These are phyloP conservation scores for Penicillium angulare DNA, from an alignment of 495 filamentous ascomycete species.

Conservation along the genomic window DNA sequence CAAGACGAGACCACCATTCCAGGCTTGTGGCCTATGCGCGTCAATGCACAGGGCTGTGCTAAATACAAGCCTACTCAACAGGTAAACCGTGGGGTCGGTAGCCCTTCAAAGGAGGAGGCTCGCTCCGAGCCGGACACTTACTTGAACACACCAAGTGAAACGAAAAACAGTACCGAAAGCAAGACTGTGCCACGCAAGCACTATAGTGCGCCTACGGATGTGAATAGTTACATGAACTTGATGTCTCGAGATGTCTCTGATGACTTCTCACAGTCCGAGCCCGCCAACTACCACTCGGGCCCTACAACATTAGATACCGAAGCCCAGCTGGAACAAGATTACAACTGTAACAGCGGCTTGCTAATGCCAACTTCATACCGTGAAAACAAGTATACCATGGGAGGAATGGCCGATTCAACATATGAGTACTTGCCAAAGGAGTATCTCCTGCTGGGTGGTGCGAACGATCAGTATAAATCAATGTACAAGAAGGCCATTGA, in stretches of 20 bases:
- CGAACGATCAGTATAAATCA: constrained; percentile 72
- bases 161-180: neutral
- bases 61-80: constrained; percentile 14
- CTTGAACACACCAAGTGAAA: neutral
- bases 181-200: constrained; percentile 11
- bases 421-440: constrained; percentile 96
- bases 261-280: constrained; percentile 26
- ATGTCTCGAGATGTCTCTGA: constrained; percentile 13
- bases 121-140: neutral
- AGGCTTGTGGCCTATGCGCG: constrained; percentile 77
- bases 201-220: constrained; percentile 23
- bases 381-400: constrained; percentile 63
- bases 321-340: neutral
- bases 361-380: constrained; percentile 18
- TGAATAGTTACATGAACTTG: constrained; percentile 25
- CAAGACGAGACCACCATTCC: constrained; percentile 73
- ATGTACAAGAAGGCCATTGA: constrained; percentile 78
- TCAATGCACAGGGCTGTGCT: constrained; percentile 76
- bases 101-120: neutral
- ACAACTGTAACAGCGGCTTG: constrained; percentile 32
- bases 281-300: constrained; percentile 20
- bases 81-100: neutral
- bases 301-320: neutral
- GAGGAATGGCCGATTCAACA: constrained; percentile 82
- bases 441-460: constrained; percentile 73